Conservation (phyloP, 257 asterid genomes). For the Catharanthus roseus region DNA sequence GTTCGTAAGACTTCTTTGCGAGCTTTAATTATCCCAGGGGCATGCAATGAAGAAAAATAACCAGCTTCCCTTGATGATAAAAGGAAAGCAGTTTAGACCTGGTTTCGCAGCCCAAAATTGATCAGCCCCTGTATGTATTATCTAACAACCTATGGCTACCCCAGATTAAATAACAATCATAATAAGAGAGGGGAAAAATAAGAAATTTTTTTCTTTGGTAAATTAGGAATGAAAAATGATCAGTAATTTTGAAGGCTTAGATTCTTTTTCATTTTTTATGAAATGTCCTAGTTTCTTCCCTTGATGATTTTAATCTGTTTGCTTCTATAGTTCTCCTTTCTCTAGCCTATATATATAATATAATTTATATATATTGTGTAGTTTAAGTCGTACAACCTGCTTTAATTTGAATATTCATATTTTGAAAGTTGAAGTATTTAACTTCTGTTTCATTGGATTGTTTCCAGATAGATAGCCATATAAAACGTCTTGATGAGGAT, state of each 20-base stretch:
- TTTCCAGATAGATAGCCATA: conserved; percentile 88
- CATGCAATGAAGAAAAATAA: too few species aligned
- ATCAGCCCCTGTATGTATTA: not conserved
- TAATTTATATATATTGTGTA: too few species aligned
- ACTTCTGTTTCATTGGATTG: conserved; percentile 16
- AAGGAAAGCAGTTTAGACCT: not conserved
- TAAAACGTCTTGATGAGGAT: too few species aligned
- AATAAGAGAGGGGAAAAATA: not conserved
- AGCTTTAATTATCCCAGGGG: not conserved
- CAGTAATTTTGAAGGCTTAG: not conserved
- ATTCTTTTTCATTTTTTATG: not conserved
- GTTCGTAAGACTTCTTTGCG: not conserved
- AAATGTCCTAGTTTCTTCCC: not conserved
- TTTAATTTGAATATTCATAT: not conserved
- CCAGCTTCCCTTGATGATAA: not conserved
- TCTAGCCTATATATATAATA: not conserved
- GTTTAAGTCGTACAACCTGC: too few species aligned
- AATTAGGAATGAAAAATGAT: not conserved
- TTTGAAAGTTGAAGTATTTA: conserved; percentile 8
- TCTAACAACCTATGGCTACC: not conserved
- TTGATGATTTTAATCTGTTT: not conserved
- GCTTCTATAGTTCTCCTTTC: not conserved
- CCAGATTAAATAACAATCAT: not conserved
- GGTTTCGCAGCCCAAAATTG: not conserved
- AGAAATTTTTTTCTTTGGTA: not conserved